phyloP scores from a whole-genome alignment of 2,329 filamentous ascomycete species.

The Xylariaceae sp. region DNA sequence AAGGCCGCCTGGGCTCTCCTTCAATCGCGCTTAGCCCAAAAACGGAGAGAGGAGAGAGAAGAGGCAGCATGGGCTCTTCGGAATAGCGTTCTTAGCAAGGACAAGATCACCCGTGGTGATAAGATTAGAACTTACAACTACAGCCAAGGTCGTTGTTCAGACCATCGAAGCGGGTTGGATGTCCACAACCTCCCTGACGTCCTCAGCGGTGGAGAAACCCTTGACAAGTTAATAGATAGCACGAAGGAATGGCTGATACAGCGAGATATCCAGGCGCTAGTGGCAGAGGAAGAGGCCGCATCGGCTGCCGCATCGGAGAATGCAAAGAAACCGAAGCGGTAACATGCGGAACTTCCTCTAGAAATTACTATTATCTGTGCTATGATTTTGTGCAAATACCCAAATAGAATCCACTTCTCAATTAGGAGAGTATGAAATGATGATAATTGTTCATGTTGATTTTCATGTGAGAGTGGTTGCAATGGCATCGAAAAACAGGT shows the following conservation, averaged over 20 bases:
- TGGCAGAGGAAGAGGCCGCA: slow-evolving; percentile 58
- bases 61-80: slow-evolving; percentile 71
- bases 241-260: slow-evolving; percentile 72
- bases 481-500: not conserved
- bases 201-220: slow-evolving; percentile 65
- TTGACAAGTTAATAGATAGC: slow-evolving; percentile 74
- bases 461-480: not conserved
- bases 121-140: slow-evolving; percentile 93
- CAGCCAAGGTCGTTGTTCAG: slow-evolving; percentile 72
- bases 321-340: slow-evolving; percentile 25
- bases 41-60: slow-evolving; percentile 75
- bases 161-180: slow-evolving; percentile 78
- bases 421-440: no score
- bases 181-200: slow-evolving; percentile 77
- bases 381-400: slow-evolving; percentile 4
- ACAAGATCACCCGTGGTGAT: slow-evolving; percentile 83
- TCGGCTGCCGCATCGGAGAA: slow-evolving; percentile 29
- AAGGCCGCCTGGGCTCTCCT: slow-evolving; percentile 83
- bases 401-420: not conserved
- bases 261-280: slow-evolving; percentile 67
- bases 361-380: slow-evolving; percentile 1
- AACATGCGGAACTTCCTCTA: not conserved
- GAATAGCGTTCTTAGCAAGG: slow-evolving; percentile 71
- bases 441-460: not conserved
- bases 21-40: slow-evolving; percentile 75